phyloP scores from a whole-genome alignment of 345 rosid species.

The Lepidium sativum region DNA sequence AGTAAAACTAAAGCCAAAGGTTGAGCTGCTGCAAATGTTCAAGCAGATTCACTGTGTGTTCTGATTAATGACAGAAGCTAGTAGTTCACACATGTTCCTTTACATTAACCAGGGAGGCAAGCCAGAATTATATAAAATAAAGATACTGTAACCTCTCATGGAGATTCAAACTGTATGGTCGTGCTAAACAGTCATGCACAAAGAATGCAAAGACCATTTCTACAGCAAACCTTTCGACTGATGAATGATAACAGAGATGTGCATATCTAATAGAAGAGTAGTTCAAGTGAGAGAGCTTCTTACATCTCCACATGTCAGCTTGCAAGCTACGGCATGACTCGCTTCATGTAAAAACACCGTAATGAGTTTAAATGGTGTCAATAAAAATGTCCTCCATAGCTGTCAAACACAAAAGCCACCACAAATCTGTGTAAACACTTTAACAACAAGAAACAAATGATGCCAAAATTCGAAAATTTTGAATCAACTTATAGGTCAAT shows the following conservation, averaged over 20 bases:
- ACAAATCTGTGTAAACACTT: not conserved
- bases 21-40: not conserved
- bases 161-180: not conserved
- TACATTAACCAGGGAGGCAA: not conserved
- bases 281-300: conserved; percentile 28
- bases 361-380: conserved; percentile 93
- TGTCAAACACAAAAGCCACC: conserved; percentile 18
- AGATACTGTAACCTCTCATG: not conserved
- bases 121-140: not conserved
- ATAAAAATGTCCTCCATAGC: conserved; percentile 89
- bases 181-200: not conserved
- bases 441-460: not conserved
- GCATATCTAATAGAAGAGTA: not conserved
- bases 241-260: not conserved
- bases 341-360: conserved; percentile 94
- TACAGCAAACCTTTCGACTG: not conserved
- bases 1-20: not conserved
- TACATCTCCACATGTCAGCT: conserved; percentile 95
- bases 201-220: not conserved
- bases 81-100: not conserved
- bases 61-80: not conserved
- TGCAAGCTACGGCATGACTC: conserved; percentile 97
- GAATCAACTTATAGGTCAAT: conserved; percentile 10
- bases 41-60: not conserved
- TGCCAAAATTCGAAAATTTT: not conserved